Conservation (phyloP, 495 filamentous ascomycete genomes). For the Penicillium simplicissimum region DNA sequence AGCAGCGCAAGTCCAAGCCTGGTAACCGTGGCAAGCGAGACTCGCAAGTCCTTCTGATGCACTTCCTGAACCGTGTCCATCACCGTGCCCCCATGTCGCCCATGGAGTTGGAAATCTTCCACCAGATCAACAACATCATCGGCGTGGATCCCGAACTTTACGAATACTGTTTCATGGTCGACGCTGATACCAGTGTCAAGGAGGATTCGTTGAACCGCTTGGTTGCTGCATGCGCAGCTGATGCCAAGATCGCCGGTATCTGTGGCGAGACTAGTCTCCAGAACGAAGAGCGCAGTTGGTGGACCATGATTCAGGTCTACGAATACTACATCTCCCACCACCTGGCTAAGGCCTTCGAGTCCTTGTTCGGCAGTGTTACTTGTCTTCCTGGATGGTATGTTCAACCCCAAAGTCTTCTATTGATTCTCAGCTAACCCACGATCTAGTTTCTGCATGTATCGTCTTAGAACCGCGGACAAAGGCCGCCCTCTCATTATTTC, state of each 20-base stretch:
- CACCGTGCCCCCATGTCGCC: slow-evolving; percentile 92
- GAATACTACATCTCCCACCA: slow-evolving; percentile 98
- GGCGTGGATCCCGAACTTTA: slow-evolving; percentile 97
- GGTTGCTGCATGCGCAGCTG: slow-evolving; percentile 89
- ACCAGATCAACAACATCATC: slow-evolving; percentile 99
- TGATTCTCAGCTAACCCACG: slow-evolving; percentile 32
- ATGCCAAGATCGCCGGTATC: slow-evolving; percentile 94
- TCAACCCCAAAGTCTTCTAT: not conserved
- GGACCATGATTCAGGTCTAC: slow-evolving; percentile 99
- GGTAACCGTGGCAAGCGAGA: slow-evolving; percentile 98
- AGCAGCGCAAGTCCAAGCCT: slow-evolving; percentile 87
- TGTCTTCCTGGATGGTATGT: slow-evolving; percentile 98
- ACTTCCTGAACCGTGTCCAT: slow-evolving; percentile 96
- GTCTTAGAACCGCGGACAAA: slow-evolving; percentile 86
- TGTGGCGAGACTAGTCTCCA: slow-evolving; percentile 96
- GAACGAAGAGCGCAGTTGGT: slow-evolving; percentile 92
- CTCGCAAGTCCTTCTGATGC: slow-evolving; percentile 80
- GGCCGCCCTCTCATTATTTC: slow-evolving; percentile 91
- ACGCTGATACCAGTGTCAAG: slow-evolving; percentile 93
- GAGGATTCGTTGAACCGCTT: slow-evolving; percentile 92
- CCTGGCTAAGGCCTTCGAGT: slow-evolving; percentile 91
- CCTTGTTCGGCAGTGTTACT: slow-evolving; percentile 90
- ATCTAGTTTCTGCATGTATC: slow-evolving; percentile 96
- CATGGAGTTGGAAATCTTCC: slow-evolving; percentile 95
- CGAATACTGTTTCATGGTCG: slow-evolving; percentile 96